Conservation (phyloP, 441 rosid genomes). For the Croton laevigatus region DNA sequence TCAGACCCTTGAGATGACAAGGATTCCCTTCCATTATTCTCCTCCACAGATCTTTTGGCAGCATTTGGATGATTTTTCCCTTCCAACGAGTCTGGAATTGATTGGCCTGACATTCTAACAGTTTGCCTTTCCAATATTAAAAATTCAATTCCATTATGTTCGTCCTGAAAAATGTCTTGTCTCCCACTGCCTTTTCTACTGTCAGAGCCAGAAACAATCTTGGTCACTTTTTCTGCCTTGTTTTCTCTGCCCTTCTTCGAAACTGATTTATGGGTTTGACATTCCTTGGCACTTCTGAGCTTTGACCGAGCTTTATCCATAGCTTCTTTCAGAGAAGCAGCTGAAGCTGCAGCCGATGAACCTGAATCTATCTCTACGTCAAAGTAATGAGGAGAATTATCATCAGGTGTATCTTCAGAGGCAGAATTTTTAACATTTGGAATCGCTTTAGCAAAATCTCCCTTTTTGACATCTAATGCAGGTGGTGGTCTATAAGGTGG, state of each 20-base stretch:
- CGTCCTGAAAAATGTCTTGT: slow-evolving; percentile 23
- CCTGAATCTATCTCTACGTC: slow-evolving; percentile 88
- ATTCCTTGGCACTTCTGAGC: slow-evolving; percentile 61
- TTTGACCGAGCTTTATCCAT: slow-evolving; percentile 76
- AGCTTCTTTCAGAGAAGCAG: slow-evolving; percentile 85
- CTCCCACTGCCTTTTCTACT: slow-evolving; percentile 22
- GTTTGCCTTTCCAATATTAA: slow-evolving; percentile 25
- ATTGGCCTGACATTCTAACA: slow-evolving; percentile 19
- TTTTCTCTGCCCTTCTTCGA: slow-evolving; percentile 33
- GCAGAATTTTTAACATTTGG: slow-evolving; percentile 36
- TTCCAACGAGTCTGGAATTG: slow-evolving; percentile 29
- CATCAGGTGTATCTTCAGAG: slow-evolving; percentile 43
- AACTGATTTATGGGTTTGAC: slow-evolving; percentile 31
- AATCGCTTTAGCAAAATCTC: slow-evolving; percentile 30
- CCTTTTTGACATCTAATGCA: slow-evolving; percentile 36
- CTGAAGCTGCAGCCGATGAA: slow-evolving; percentile 62
- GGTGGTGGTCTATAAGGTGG: slow-evolving; percentile 87
- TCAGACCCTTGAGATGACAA: slow-evolving; percentile 43
- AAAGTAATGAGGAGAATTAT: slow-evolving; percentile 63
- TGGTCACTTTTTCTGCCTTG: slow-evolving; percentile 36
- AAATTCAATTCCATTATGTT: slow-evolving; percentile 28
- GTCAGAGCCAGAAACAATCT: slow-evolving; percentile 18
- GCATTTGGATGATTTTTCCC: slow-evolving; percentile 23
- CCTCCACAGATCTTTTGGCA: slow-evolving; percentile 32
- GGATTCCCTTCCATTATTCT: slow-evolving; percentile 42